Base-by-base conservation (phyloP, 2,329 filamentous ascomycete species). In the Clonostachys chloroleuca region DNA sequence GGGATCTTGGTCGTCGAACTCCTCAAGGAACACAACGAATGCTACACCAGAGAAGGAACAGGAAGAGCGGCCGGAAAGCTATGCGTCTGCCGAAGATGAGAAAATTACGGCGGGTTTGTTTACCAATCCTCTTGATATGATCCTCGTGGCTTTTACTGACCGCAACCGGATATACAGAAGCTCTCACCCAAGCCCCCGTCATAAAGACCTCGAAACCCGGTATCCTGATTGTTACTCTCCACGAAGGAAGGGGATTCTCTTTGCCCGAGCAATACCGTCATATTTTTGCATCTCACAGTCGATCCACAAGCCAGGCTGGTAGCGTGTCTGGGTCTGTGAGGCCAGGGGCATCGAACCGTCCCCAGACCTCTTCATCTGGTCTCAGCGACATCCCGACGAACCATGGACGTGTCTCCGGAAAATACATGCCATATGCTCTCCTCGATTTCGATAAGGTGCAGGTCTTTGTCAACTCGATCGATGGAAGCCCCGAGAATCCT, bases 361-460 rank as follows among this genome's bases (percentile, higher is more conserved):
- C 92, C 42, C 88, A 94, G 61, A 95, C 92, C n/a, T 89, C 90
- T 36, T 84, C 84, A 45, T 87, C 79, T 48, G 86, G 89, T 56
- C 95, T 96, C 67, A 87, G 86, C 61, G 81, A 84, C 40, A 85
- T 92, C 47, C 92, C 94, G 6, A 96, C 91, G 18, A 95, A 92
- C 64, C 94, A 99, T 69, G 94, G 94, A 49, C 86, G 94, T 60
- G 94, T 96, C 59, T 95, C 90, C 33, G 92, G 91, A 59, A 96
- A 96, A 72, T 95, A 96, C 67, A 85, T 97, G 65, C 94, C 94
- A 1, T 99, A 99, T 62, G 94, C 92, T 39, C 81, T 99, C n/a
- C 80, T 99, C 52, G 94, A 99, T 71, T 99, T 97, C 69, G 94
- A 99, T 73, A 99, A 99, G 75, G 86, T 96, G 54, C 94, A 99